These are phyloP conservation scores for Plasmodium blacklocki DNA, from an alignment of 169 alveolate species.

Conservation along the genomic window DNA sequence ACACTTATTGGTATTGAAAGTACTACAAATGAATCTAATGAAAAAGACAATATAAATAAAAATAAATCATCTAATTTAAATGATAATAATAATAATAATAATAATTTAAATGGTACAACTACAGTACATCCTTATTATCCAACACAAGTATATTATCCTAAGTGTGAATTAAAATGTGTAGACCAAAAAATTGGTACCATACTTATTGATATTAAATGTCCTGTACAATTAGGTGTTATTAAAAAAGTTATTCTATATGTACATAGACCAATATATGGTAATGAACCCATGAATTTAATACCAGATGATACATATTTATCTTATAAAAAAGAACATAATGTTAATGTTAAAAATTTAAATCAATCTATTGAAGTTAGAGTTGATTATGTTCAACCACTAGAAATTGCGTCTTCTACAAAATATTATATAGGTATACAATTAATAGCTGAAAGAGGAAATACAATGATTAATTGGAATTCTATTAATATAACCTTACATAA, in stretches of 20 bases:
- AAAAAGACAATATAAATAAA: not conserved
- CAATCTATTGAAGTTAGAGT: constrained; percentile 78
- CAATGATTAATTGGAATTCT: constrained; percentile 83
- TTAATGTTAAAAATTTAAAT: constrained; percentile 69
- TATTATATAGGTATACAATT: constrained; percentile 85
- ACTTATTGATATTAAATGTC: constrained; percentile 74
- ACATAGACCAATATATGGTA: constrained; percentile 83
- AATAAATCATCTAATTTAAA: not conserved
- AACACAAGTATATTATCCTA: constrained; percentile 71
- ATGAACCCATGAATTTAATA: constrained; percentile 80
- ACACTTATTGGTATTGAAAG: constrained; percentile 41
- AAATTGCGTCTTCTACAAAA: constrained; percentile 81
- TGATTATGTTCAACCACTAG: constrained; percentile 82
- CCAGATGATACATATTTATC: constrained; percentile 73
- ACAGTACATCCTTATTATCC: constrained; percentile 50
- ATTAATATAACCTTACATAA: constrained; percentile 80
- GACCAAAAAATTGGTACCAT: constrained; percentile 82
- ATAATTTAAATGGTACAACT: not conserved
- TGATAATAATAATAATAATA: not conserved
- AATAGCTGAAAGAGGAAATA: constrained; percentile 81
- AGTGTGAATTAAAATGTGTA: constrained; percentile 79
- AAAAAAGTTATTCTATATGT: constrained; percentile 76
- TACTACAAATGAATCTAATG: not conserved
- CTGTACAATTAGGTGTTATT: constrained; percentile 77
- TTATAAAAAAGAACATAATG: constrained; percentile 72